Evolutionary conservation across 306 rosid species (phyloP).

Genomic region (Benincasa hispida): DNA sequence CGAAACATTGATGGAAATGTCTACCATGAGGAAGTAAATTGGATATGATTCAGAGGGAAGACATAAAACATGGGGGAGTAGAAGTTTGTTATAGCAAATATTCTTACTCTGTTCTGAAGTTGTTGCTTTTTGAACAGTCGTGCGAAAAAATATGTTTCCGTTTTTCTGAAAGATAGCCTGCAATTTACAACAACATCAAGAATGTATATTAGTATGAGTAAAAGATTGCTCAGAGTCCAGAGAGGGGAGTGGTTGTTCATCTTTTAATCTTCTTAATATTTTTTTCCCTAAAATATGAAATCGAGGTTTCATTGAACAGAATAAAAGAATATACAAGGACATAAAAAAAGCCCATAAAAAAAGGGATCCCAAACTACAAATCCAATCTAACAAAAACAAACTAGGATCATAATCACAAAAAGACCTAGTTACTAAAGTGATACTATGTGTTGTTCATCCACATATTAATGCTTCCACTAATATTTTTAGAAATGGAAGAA

Average conservation of each 20-base stretch:
- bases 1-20: not conserved
- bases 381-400: no score
- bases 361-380: no score
- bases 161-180: slow-evolving; percentile 63
- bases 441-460: not conserved
- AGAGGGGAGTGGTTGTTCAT: not conserved
- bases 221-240: not conserved
- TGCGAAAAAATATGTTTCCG: slow-evolving; percentile 56
- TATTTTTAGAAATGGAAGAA: not conserved
- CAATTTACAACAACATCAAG: not conserved
- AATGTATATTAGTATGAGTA: not conserved
- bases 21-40: not conserved
- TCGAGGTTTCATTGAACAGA: no score
- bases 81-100: not conserved
- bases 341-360: no score
- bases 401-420: no score
- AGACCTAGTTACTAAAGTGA: no score
- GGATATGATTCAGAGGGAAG: not conserved
- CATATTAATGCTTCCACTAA: not conserved
- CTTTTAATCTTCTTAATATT: not conserved
- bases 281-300: no score
- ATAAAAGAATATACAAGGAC: no score
- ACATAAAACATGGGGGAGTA: not conserved
- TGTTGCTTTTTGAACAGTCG: slow-evolving; percentile 43
- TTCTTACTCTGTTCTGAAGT: slow-evolving; percentile 50